These are phyloP conservation scores for Penicillium sp. DNA, from an alignment of 2,329 filamentous ascomycete species.

Conservation along the genomic window DNA sequence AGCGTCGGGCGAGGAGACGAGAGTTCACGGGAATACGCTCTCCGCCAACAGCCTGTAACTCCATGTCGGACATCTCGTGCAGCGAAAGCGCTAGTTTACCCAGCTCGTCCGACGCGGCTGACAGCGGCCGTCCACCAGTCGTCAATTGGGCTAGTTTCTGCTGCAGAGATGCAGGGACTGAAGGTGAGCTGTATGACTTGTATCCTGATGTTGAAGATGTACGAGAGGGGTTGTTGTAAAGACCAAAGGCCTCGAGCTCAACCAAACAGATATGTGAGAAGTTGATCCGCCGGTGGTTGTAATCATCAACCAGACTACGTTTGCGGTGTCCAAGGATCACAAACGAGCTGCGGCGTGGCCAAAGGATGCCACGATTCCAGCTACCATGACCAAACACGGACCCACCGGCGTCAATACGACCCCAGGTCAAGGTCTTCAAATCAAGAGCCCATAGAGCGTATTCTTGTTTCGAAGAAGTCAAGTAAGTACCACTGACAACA, in stretches of 20 bases:
- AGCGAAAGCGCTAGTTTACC: conserved; percentile 77
- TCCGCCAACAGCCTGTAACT: conserved; percentile 86
- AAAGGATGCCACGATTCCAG: conserved; percentile 94
- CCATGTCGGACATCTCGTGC: conserved; percentile 93
- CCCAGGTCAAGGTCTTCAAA: conserved; percentile 85
- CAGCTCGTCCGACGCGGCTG: conserved; percentile 77
- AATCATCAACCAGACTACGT: conserved; percentile 91
- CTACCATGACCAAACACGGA: conserved; percentile 95
- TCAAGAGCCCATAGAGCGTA: conserved; percentile 97
- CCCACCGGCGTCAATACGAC: conserved; percentile 89
- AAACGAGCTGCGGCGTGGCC: conserved; percentile 91
- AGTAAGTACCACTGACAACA: conserved; percentile 93
- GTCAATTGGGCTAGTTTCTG: conserved; percentile 53
- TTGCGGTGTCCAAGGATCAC: conserved; percentile 94
- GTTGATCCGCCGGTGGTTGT: conserved; percentile 96
- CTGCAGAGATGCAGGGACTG: conserved; percentile 59
- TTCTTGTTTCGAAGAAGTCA: conserved; percentile 97
- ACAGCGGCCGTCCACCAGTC: conserved; percentile 74
- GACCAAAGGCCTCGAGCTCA: conserved; percentile 92
- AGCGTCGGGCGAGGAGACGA: conserved; percentile 78
- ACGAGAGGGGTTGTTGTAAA: conserved; percentile 92
- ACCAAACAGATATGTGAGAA: conserved; percentile 97
- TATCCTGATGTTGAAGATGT: conserved; percentile 78
- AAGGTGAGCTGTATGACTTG: conserved; percentile 75
- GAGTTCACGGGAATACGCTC: conserved; percentile 95